Evolutionary conservation across 2,329 filamentous ascomycete genomes (phyloP).

Genomic region (Volutella citrinella): DNA sequence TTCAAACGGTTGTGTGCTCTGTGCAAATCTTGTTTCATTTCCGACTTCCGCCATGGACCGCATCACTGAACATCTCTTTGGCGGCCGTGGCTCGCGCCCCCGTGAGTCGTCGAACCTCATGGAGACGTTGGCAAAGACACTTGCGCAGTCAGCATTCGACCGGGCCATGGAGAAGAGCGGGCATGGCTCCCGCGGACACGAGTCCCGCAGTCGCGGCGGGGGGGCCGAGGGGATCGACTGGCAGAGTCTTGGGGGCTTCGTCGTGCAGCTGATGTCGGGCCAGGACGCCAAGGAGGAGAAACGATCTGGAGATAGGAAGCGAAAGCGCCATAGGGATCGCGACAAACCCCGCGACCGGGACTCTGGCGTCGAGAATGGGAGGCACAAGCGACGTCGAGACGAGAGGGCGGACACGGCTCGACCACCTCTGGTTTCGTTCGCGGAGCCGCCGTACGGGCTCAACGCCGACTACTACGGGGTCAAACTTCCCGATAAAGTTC

Average conservation of each 20-base stretch:
- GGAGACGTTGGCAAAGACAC: slow-evolving; percentile 20
- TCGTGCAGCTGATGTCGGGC: slow-evolving; percentile 19
- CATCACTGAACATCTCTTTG: slow-evolving; percentile 22
- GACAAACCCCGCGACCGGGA: too few relatives aligned
- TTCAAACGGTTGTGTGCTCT: background rate
- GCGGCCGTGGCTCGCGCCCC: slow-evolving; percentile 10
- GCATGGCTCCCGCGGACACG: slow-evolving; percentile 10
- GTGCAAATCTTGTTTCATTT: background rate
- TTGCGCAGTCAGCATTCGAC: slow-evolving; percentile 22
- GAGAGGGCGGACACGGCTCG: too few relatives aligned
- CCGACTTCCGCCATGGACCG: slow-evolving; percentile 15
- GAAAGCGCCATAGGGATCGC: too few relatives aligned
- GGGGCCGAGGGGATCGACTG: slow-evolving; percentile 17
- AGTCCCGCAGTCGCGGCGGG: slow-evolving; percentile 3
- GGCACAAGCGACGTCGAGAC: too few relatives aligned
- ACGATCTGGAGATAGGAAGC: too few relatives aligned
- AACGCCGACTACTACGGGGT: too few relatives aligned
- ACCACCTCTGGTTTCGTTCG: too few relatives aligned
- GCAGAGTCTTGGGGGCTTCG: slow-evolving; percentile 18
- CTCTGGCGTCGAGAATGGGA: too few relatives aligned
- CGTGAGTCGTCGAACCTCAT: slow-evolving; percentile 18
- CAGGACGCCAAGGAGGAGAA: slow-evolving; percentile 2
- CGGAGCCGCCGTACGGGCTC: too few relatives aligned
- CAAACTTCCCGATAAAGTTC: too few relatives aligned
- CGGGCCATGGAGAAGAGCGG: slow-evolving; percentile 16